Evolutionary conservation across 116 monocot genomes (phyloP), one percentile per base, ranked within the genome.

Genomic region (Papilionanthe hybrid): DNA sequence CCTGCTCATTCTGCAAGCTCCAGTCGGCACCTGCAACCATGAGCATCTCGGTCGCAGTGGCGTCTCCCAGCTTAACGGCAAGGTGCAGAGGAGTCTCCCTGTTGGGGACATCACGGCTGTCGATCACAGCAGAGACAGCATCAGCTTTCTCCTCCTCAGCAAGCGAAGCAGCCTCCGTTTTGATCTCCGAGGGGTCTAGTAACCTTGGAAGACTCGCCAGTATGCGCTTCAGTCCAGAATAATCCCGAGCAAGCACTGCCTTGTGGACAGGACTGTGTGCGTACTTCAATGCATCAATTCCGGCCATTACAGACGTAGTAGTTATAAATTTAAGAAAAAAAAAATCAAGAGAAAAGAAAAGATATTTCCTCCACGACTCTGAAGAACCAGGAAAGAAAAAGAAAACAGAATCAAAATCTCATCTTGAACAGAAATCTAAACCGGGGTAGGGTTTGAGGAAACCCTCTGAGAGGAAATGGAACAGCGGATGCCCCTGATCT

Each of bases 1-100:
- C 98, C 42, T 88, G 92, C 82, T 92, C 98, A 69, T 98, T 98
- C 81, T 94, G 98, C 49, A 98, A 86, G 79, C 88, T 91, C 93
- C 94, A 98, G 72, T 98, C 92, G 0, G 98, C 98, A 37, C 98
- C 98, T 0, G 98, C 93, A 18, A 48, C 63, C 90, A 88, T 91
- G 25, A 87, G 82, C 80, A 86, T 77, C 80, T 86, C 87, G 0
- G 69, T 78, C n/a, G 86, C 66, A 1, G 82, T 58, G 12, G 84
- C 69, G 44, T 91, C 84, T 23, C 83, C 79, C 19, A 86, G 75
- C 55, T 79, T 69, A 7, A 90, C 82, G 9, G 88, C 86, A 9
- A 86, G 72, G 78, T 91, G 88, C 55, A 91, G 81, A 10, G 88
- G 84, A 47, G 86, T 91, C 55, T 82, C 86, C 5, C 90, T 72